phyloP scores from a whole-genome alignment of 2,329 filamentous ascomycete genomes.

The Colletotrichum scovillei region DNA sequence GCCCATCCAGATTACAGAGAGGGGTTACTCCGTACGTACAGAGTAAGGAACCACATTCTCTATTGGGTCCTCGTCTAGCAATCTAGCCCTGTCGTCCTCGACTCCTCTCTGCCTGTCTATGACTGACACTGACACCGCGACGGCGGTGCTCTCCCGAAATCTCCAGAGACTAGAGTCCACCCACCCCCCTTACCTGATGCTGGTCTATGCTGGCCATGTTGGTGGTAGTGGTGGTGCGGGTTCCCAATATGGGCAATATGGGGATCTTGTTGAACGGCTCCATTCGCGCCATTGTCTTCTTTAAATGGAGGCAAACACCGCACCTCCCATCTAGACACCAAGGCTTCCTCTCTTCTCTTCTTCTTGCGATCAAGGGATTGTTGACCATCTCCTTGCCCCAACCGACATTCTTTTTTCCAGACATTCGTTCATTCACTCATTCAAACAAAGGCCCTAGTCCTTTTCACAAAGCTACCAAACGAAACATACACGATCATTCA shows the following conservation, averaged over 20 bases:
- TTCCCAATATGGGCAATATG: background rate
- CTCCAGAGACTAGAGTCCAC: background rate
- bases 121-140: background rate
- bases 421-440: constrained; percentile 30
- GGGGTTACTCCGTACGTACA: background rate
- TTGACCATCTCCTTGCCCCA: constrained; percentile 34
- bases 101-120: background rate
- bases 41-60: background rate
- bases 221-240: background rate
- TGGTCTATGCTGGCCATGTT: background rate
- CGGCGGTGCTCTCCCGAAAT: background rate
- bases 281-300: constrained; percentile 9
- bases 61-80: background rate
- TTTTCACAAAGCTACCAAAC: background rate
- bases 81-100: constrained; percentile 1
- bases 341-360: constrained; percentile 2
- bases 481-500: constrained; percentile 21
- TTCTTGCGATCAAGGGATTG: constrained; percentile 31
- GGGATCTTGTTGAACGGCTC: constrained; percentile 10
- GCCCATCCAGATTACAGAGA: background rate
- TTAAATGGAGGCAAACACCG: constrained; percentile 27
- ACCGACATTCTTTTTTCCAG: constrained; percentile 27
- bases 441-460: constrained; percentile 8
- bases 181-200: background rate
- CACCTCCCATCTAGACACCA: background rate